Evolutionary conservation across 169 alveolate species (phyloP).

Genomic region (Eimeria praecox): DNA sequence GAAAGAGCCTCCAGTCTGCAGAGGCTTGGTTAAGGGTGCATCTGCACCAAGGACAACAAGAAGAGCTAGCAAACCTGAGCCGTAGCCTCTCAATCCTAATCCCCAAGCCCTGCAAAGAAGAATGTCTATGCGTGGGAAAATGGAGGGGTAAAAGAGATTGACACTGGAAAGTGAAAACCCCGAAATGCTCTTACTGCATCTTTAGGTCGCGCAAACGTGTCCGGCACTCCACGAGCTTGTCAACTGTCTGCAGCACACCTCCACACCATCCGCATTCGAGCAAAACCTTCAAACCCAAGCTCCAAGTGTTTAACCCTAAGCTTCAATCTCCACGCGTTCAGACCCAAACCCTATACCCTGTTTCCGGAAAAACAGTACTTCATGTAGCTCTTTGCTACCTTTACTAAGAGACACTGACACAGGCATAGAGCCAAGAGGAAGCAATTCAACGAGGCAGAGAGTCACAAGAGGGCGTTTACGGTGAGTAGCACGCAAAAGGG

Average conservation of each 20-base stretch:
- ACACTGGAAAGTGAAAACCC: not conserved
- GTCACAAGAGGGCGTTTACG: not conserved
- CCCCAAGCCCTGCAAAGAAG: not conserved
- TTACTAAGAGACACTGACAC: not conserved
- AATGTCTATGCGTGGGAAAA: not conserved
- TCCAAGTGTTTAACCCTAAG: not conserved
- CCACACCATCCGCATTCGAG: no score
- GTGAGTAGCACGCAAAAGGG: not conserved
- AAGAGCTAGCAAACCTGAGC: not conserved
- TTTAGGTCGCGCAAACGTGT: slow-evolving; percentile 37
- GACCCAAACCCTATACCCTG: not conserved
- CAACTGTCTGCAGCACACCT: slow-evolving; percentile 49
- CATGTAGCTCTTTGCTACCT: not conserved
- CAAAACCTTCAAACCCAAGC: not conserved
- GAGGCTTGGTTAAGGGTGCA: slow-evolving; percentile 58
- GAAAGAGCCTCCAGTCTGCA: slow-evolving; percentile 3
- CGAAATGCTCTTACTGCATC: slow-evolving; percentile 35
- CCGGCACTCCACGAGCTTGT: slow-evolving; percentile 52
- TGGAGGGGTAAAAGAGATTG: not conserved
- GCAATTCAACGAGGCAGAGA: not conserved
- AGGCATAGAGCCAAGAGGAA: not conserved
- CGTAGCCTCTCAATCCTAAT: not conserved
- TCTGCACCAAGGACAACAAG: slow-evolving; percentile 15
- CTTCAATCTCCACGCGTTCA: not conserved
- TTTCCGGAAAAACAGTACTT: no score